Conservation (phyloP, 2,329 filamentous ascomycete species). For the Incumbomyces delicatus region DNA sequence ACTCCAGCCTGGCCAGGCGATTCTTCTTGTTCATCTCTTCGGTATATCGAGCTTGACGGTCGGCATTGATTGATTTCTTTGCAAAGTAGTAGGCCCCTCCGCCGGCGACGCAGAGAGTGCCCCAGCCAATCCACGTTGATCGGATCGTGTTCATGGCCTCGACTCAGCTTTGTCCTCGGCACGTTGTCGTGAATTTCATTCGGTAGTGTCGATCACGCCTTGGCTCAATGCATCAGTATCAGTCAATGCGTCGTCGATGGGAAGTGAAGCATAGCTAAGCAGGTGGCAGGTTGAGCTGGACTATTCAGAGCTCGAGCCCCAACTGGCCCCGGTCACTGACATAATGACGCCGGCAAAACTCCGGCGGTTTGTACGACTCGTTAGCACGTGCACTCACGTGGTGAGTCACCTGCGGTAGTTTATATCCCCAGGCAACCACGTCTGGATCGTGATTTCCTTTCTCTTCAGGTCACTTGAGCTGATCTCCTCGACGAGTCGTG, state of each 20-base stretch:
- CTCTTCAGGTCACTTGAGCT: neutral
- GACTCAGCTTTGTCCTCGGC: too few species aligned
- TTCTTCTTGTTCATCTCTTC: constrained; percentile 54
- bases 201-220: too few species aligned
- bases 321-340: too few species aligned
- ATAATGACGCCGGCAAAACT: constrained; percentile 15
- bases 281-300: too few species aligned
- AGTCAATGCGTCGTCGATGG: too few species aligned
- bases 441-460: neutral
- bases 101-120: constrained; percentile 74
- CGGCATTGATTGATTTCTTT: constrained; percentile 86
- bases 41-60: constrained; percentile 63
- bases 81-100: constrained; percentile 92
- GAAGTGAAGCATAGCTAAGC: too few species aligned
- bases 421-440: neutral
- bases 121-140: constrained; percentile 73
- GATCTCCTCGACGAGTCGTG: constrained; percentile 7
- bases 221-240: too few species aligned
- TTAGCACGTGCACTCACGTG: too few species aligned
- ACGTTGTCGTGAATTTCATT: too few species aligned
- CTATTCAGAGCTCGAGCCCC: too few species aligned
- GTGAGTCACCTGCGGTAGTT: neutral
- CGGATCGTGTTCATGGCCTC: constrained; percentile 45
- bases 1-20: constrained; percentile 28
- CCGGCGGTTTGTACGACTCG: neutral